Evolutionary conservation across 768 basidiomycete species (phyloP), one percentile per base, ranked within the genome.

Genomic region (Rubroboletus pulcherrimus): DNA sequence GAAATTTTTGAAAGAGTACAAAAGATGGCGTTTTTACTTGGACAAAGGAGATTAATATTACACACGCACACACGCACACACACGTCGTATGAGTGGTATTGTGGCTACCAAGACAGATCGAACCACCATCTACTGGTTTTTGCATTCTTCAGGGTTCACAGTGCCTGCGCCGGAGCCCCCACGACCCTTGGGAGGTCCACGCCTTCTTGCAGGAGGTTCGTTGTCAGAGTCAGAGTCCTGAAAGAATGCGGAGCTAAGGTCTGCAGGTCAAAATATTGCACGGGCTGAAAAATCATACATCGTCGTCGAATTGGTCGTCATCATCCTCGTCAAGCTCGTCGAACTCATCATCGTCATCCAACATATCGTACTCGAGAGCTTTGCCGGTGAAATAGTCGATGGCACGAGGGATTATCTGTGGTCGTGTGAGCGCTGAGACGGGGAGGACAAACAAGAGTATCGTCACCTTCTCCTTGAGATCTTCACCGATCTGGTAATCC

Each of bases 301-400:
- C 86, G 59, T 86, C 82, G 54, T 84, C 84, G 63, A 81, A 83
- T 26, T 76, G 72, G 39, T 77, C 85, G 44, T 79, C 77, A 7
- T 74, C 77, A 12, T 77, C 75, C 24, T 76, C 78, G 31, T 79
- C 81, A 7, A 82, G 77, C 2, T 82, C 84, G 9, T 86, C 85
- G 26, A 84, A 80, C 1, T 82, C 82, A 19, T 84, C 78, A 5
- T 81, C 81, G 1, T 83, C 81, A 8, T 83, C 77, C 44, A 60
- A 60, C 61, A 79, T 69, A 39, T 91, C 91, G 69, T 87, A 93
- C 63, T 93, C 86, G 47, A 97, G 82, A 14, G 94, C 93, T 75
- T 95, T 95, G 61, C 95, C 95, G 7, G 94, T 97, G 78, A 99
- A 99, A 79, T 89, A 98, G 74, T 98, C 97, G 55, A 98, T 77